phyloP scores from a whole-genome alignment of 768 basidiomycete species.

The Butyriboletus loyo region DNA sequence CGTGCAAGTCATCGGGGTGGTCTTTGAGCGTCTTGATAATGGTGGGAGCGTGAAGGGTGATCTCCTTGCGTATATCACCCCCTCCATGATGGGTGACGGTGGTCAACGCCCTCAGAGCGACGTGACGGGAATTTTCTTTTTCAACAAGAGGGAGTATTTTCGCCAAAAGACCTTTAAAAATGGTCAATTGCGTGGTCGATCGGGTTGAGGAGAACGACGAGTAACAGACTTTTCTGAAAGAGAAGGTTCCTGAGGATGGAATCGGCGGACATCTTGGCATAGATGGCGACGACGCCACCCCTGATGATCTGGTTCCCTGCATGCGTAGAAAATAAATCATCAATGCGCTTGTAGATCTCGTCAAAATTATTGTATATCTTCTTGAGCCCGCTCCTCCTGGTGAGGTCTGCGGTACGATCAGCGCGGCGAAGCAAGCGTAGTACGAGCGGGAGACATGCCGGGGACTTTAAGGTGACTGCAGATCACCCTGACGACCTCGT shows the following conservation, averaged over 20 bases:
- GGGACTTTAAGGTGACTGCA: conserved; percentile 54
- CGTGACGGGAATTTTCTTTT: conserved; percentile 43
- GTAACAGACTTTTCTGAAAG: conserved; percentile 47
- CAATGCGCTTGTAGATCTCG: conserved; percentile 46
- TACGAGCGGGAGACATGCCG: conserved; percentile 33
- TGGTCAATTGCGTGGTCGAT: neutral
- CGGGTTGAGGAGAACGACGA: neutral
- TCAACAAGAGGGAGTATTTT: conserved; percentile 56
- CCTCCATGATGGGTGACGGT: conserved; percentile 66
- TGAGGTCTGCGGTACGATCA: conserved; percentile 43
- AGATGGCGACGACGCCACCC: conserved; percentile 60
- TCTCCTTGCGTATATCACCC: conserved; percentile 43
- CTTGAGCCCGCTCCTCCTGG: conserved; percentile 56
- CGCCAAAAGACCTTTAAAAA: conserved; percentile 46
- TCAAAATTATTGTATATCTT: conserved; percentile 60
- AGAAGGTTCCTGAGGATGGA: conserved; percentile 58
- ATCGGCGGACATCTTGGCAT: conserved; percentile 61
- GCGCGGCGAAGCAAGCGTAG: neutral
- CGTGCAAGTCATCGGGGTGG: conserved; percentile 46
- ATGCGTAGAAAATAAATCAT: conserved; percentile 46
- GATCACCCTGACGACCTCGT: conserved; percentile 42
- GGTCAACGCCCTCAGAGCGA: conserved; percentile 53
- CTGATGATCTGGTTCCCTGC: conserved; percentile 43
- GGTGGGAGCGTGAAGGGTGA: conserved; percentile 42
- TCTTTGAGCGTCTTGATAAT: conserved; percentile 48